Conservation (phyloP, 352 stramenopile species). For the Phytopythium kandeliae region DNA sequence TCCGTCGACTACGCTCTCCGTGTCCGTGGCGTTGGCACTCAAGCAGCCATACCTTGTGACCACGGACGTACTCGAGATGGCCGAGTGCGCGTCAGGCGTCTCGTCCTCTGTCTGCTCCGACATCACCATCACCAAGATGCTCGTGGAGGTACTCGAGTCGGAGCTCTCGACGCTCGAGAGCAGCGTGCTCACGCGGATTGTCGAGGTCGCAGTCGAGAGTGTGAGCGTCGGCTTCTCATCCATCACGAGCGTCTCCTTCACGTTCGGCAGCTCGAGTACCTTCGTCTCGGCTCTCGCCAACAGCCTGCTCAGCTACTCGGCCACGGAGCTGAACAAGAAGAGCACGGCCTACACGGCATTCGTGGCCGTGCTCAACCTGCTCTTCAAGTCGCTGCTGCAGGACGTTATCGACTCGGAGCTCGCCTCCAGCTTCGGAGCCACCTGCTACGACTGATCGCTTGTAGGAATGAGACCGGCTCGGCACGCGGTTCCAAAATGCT, state of each 20-base stretch:
- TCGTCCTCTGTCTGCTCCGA: slow-evolving; percentile 44
- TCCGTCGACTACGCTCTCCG: slow-evolving; percentile 22
- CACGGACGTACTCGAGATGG: neutral
- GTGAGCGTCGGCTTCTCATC: slow-evolving; percentile 21
- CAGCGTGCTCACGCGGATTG: neutral
- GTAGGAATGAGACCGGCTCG: neutral
- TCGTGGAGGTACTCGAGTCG: slow-evolving; percentile 20
- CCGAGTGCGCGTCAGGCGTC: neutral
- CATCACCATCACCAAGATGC: slow-evolving; percentile 34
- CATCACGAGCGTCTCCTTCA: slow-evolving; percentile 38
- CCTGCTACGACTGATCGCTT: slow-evolving; percentile 17
- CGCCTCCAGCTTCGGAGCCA: slow-evolving; percentile 31
- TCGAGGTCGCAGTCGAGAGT: slow-evolving; percentile 13
- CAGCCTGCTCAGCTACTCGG: slow-evolving; percentile 36
- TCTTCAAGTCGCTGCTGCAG: slow-evolving; percentile 46
- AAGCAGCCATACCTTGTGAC: slow-evolving; percentile 20
- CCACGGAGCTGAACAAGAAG: slow-evolving; percentile 58
- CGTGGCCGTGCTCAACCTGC: slow-evolving; percentile 25
- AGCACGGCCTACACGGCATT: slow-evolving; percentile 37
- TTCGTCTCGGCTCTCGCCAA: slow-evolving; percentile 43
- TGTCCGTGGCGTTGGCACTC: slow-evolving; percentile 35
- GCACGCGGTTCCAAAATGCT: neutral
- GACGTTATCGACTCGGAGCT: slow-evolving; percentile 35
- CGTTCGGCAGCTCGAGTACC: slow-evolving; percentile 30
- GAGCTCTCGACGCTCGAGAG: slow-evolving; percentile 5